Percentiles rank a stretch among this genome's conserved stretches.
phyloP scores from a whole-genome alignment of 768 basidiomycete species.

The Omphalotus guepiniiformis region DNA sequence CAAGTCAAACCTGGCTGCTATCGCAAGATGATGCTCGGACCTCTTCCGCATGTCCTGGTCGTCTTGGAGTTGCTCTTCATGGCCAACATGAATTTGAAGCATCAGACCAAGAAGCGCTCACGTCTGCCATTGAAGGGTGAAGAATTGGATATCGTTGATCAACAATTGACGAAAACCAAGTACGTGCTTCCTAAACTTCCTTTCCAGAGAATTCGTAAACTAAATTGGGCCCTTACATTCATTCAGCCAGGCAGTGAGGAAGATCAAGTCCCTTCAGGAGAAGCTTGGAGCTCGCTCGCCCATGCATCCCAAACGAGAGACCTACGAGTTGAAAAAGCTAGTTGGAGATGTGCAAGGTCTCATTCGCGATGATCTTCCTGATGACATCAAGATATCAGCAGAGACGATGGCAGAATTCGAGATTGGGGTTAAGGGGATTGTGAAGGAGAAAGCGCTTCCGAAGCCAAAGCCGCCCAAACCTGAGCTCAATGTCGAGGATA shows the following conservation, averaged over 20 bases:
- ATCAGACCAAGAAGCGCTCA: not conserved
- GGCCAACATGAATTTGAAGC: not conserved
- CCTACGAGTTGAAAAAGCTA: not conserved
- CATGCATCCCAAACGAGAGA: not conserved
- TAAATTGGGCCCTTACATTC: not conserved
- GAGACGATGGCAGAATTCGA: conserved; percentile 2
- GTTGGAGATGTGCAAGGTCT: not conserved
- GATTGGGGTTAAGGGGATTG: conserved; percentile 4
- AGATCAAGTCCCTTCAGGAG: not conserved
- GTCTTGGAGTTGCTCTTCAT: not conserved
- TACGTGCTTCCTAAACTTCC: not conserved
- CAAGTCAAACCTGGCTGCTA: not conserved
- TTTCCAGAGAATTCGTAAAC: not conserved
- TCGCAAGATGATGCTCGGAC: conserved; percentile 9
- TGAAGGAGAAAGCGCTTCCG: conserved; percentile 6
- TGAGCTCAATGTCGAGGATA: conserved; percentile 13
- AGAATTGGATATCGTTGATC: not conserved
- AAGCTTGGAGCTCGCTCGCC: not conserved
- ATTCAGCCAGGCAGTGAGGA: not conserved
- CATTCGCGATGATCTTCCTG: not conserved
- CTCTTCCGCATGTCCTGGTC: conserved; percentile 7
- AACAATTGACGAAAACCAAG: not conserved
- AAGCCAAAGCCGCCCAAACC: conserved; percentile 9
- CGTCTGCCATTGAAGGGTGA: not conserved
- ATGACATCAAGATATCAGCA: not conserved